These are phyloP conservation scores for Carex parvula DNA, from an alignment of 176 grass and related monocot species.

Conservation along the genomic window DNA sequence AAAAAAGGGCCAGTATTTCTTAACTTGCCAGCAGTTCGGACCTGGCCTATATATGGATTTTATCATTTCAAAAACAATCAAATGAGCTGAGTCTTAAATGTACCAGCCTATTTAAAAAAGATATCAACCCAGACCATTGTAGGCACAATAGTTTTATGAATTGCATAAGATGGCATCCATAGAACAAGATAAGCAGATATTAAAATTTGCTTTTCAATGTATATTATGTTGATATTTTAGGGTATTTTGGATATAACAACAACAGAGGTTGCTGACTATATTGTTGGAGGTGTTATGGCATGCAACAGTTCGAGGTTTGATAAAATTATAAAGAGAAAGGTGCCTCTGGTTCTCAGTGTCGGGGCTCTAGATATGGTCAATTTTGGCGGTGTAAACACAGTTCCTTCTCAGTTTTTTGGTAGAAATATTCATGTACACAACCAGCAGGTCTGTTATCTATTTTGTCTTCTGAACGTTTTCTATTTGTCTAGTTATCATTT, in stretches of 20 bases:
- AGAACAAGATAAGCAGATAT: not conserved
- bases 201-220: slow-evolving; percentile 24
- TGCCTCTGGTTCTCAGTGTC: slow-evolving; percentile 87
- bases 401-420: slow-evolving; percentile 59
- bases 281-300: slow-evolving; percentile 89
- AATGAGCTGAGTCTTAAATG: not conserved
- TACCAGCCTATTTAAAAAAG: not conserved
- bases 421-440: slow-evolving; percentile 94
- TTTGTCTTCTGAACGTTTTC: not conserved
- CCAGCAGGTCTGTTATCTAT: slow-evolving; percentile 61
- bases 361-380: slow-evolving; percentile 98
- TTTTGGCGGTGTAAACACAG: slow-evolving; percentile 73
- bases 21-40: not conserved
- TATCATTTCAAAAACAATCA: not conserved
- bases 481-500: slow-evolving; percentile 12
- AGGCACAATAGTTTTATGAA: not conserved
- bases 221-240: slow-evolving; percentile 40
- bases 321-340: slow-evolving; percentile 61
- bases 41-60: not conserved
- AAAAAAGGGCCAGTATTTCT: not conserved
- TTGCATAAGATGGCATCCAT: not conserved
- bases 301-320: slow-evolving; percentile 79
- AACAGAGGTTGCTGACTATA: slow-evolving; percentile 88
- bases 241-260: slow-evolving; percentile 92
- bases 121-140: not conserved